Evolutionary conservation across 2,329 filamentous ascomycete genomes (phyloP), one percentile per base, ranked within the genome.

Genomic region (Fusarium begoniae): DNA sequence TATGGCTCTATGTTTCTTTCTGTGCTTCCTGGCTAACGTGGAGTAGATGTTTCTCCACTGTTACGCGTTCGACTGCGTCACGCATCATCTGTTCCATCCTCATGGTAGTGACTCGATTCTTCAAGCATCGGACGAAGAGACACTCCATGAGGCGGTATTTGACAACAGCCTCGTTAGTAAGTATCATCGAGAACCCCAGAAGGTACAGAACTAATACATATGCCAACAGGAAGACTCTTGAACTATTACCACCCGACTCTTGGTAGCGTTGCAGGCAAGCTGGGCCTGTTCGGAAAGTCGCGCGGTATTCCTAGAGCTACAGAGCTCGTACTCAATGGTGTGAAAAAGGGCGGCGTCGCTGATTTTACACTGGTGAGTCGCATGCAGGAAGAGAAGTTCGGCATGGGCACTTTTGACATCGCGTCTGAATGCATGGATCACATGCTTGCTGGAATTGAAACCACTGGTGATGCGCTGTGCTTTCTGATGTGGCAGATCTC

Each of bases 341-440:
- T 65, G 5, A 62, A 50, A 1, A 48, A 40, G 7, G 50, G 44
- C 1, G 35, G 51, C 8, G 60, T 58, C 6, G 71, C 71, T 17
- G 71, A 75, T 13, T 75, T 74, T 8, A 69, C 72, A 1, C 68
- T 75, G 2, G 68, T 63, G 3, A 64, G 63, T 15, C 72, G 71
- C 4, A 57, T 75, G 64, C 61, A 56, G 14, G 63, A 72, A 8
- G 55, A 55, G 6, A 72, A 75, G n/a, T 66, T 72, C 5, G 44
- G 58, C 2, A 53, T 75, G 50, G 60, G 57, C 2, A 44, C 26
- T 5, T 22, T 66, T 17, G 63, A 61, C 20, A 66, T 75, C 28
- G 73, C 73, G 1, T 72, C 74, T 3, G 74, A 76, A 44, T 76
- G 74, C 5, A 63, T 72, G 59, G 73, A 76, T 26, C 74, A 76